Evolutionary conservation across 2,329 filamentous ascomycete species (phyloP), one percentile per base, ranked within the genome.

Genomic region (Shiraia bambusicola): DNA sequence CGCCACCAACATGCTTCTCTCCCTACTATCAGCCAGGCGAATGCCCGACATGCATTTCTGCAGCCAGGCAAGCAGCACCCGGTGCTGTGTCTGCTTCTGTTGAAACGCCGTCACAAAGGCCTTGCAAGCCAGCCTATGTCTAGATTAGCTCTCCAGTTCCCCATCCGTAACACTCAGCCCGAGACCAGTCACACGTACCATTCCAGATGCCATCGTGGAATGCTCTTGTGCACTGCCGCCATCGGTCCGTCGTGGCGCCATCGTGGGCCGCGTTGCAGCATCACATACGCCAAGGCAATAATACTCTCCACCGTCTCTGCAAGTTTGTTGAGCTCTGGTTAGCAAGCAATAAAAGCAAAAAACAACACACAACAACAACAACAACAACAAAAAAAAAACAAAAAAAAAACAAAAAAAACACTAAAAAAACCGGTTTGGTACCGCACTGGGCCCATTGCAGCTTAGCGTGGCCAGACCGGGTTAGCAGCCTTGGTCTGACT

Each of bases 51-150:
- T 50, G 47, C 67, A 63, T 37, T 32, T 44, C 34, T 58, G 73
- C 45, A 95, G 68, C 88, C 88, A 95, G 24, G 63, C 65, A 42
- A 96, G 67, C 11, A 91, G 76, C 22, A 69, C 69, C 4, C 59
- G 60, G 66, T 89, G 88, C 40, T 76, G 78, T 25, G 84, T 84
- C 74, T 95, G 90, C 65, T 86, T 88, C 54, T 76, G 78, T 34
- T 68, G 65, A 56, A 96, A 74, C 19, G 93, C 83, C 37, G 75
- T 71, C 32, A 73, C 66, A 58, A 95, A 95, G 4, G 89, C 88
- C 19, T 75, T 74, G 37, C 83, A 81, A 0, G 83, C 84, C 45
- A 92, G 72, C 74, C 84, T 87, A 48, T 53, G 49, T 45, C 47
- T 37, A 46, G 45, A 49, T 54, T 47, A 59, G 55, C 52, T 37